Evolutionary conservation across 2,329 filamentous ascomycete species (phyloP), one percentile per base, ranked within the genome.

Genomic region (Magnaporthiopsis poae): DNA sequence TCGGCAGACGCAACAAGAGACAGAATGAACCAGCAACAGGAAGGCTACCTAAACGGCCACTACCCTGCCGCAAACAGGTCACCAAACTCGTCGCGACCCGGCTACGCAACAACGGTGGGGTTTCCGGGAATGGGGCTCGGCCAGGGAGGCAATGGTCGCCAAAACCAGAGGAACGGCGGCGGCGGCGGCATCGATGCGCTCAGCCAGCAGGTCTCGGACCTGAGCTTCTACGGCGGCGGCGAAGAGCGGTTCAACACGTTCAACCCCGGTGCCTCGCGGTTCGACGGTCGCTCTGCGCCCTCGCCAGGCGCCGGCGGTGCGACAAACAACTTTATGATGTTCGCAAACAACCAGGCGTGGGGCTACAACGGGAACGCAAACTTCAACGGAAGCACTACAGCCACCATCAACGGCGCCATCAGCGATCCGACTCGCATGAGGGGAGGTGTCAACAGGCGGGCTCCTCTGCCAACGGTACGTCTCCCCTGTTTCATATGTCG

Each of bases 291-390:
- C 70, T 71, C 75, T 60, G 68, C 71, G 8, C 63, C 63, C 70
- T 73, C 74, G 52, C 72, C 76, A 67, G 74, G 74, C 66, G 64
- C 67, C 64, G 61, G 71, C 27, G 27, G 12, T 33, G 60, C 83
- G 73, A 80, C 80, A 36, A 74, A 74, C 27, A 77, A 76, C 39
- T 84, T 84, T 68, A 68, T 66, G 61, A 81, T 84, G 79, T 73
- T 84, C 66, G 81, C 93, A 71, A 91, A 92, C 73, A 86, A 87
- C 74, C 89, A 92, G 74, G 88, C 88, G 18, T 96, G 92, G 92
- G 91, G 88, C 75, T 88, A 91, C 71, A 82, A 80, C 68, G 86
- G 85, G 72, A 86, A 84, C 73, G 88, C 86, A 62, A 56, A 56
- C 46, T 56, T n/a, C 46, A 56, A 25, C 46, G 46, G 46, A 25